Conservation (phyloP, 2,329 filamentous ascomycete genomes). For the Pseudogymnoascus verrucosus region DNA sequence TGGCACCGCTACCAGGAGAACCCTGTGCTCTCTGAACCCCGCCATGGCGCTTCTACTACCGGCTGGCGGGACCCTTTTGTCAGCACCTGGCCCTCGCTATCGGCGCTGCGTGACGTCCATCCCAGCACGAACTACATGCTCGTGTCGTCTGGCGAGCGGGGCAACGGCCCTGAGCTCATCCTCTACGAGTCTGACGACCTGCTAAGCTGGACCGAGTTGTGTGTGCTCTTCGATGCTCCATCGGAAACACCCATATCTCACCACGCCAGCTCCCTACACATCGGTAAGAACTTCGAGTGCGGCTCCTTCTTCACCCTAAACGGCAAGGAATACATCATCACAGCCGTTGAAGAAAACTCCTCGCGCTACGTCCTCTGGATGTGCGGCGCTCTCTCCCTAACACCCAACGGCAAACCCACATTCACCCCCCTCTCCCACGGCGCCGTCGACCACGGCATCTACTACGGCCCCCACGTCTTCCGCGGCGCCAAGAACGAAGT, state of each 20-base stretch:
- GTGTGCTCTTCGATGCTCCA: conserved; percentile 14
- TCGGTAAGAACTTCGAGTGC: conserved; percentile 20
- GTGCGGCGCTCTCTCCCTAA: neutral
- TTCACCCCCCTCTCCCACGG: conserved; percentile 18
- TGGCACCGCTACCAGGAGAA: conserved; percentile 17
- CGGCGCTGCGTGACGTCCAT: conserved; percentile 9
- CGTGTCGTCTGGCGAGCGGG: conserved; percentile 16
- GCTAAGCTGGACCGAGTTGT: conserved; percentile 16
- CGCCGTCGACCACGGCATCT: conserved; percentile 17
- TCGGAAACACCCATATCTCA: conserved; percentile 11
- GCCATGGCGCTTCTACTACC: conserved; percentile 13
- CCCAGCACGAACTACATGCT: conserved; percentile 18
- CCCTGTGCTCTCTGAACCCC: conserved; percentile 16
- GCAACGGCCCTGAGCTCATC: conserved; percentile 15
- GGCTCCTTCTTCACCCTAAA: conserved; percentile 19
- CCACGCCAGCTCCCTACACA: conserved; percentile 12
- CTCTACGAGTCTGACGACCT: conserved; percentile 18
- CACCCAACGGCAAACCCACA: conserved; percentile 13
- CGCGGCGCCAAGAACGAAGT: conserved; percentile 16
- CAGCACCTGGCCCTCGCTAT: conserved; percentile 16
- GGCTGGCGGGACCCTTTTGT: conserved; percentile 21
- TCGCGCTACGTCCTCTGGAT: neutral
- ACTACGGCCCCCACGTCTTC: conserved; percentile 19
- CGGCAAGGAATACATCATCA: conserved; percentile 16
- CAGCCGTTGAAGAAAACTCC: conserved; percentile 12